Evolutionary conservation across 2,329 filamentous ascomycete species (phyloP).

Genomic region (Periconia macrospinosa): DNA sequence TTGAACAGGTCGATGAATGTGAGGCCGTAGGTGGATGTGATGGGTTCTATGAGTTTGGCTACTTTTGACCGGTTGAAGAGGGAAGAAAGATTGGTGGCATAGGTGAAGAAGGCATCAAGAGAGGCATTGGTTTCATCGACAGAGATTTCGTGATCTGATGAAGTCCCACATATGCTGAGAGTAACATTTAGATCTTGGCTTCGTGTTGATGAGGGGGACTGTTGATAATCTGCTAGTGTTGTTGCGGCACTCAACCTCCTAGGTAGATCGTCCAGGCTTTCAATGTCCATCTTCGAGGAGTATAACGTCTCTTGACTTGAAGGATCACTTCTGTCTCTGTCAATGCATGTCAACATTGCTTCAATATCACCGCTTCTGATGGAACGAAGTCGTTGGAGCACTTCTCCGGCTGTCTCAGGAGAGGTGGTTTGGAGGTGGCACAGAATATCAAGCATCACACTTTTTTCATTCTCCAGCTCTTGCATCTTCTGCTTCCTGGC

Average conservation of each 20-base stretch:
- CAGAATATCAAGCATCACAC: slow-evolving; percentile 13
- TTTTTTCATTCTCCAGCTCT: slow-evolving; percentile 10
- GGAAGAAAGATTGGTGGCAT: not conserved
- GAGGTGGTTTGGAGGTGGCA: slow-evolving; percentile 18
- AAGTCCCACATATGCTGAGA: not conserved
- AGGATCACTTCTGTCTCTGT: not conserved
- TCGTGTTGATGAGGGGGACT: not conserved
- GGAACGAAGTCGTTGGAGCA: slow-evolving; percentile 11
- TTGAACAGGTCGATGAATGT: slow-evolving; percentile 11
- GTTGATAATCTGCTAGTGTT: not conserved
- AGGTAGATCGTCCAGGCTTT: not conserved
- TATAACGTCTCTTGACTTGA: not conserved
- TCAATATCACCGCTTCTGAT: slow-evolving; percentile 7
- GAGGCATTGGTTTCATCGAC: not conserved
- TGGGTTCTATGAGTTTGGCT: not conserved
- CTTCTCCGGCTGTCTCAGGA: slow-evolving; percentile 9
- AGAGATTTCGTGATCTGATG: not conserved
- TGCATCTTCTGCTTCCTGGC: slow-evolving; percentile 10
- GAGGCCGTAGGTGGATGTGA: not conserved
- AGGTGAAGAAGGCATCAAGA: not conserved
- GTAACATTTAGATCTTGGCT: not conserved
- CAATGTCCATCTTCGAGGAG: not conserved
- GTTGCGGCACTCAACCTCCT: not conserved
- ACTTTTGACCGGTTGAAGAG: not conserved
- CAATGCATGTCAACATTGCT: slow-evolving; percentile 7